These are phyloP conservation scores for Mortierella sp. DNA, from an alignment of 371 early-diverging fungal genomes.

Conservation along the genomic window DNA sequence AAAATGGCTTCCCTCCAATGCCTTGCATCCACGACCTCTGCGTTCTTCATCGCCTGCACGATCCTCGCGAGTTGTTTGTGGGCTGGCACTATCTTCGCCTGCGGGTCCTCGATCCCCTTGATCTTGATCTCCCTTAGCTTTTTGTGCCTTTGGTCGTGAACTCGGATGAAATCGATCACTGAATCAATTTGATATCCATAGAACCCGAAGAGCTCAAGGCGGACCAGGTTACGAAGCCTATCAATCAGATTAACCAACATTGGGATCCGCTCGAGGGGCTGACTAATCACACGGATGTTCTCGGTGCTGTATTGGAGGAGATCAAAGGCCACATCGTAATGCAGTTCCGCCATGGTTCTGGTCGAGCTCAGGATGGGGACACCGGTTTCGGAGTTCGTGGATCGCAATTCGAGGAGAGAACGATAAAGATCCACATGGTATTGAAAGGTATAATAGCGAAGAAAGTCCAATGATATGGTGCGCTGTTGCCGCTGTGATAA, in stretches of 20 bases:
- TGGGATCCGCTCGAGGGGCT: slow-evolving; percentile 22
- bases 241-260: slow-evolving; percentile 16
- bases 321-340: slow-evolving; percentile 17
- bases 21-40: slow-evolving; percentile 48
- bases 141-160: slow-evolving; percentile 32
- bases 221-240: slow-evolving; percentile 25
- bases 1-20: slow-evolving; percentile 43
- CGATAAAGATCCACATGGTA: slow-evolving; percentile 28
- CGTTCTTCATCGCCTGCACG: slow-evolving; percentile 41
- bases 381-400: background rate
- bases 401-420: slow-evolving; percentile 11
- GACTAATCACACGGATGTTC: slow-evolving; percentile 32
- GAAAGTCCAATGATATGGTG: slow-evolving; percentile 29
- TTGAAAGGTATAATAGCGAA: slow-evolving; percentile 38
- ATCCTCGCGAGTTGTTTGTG: slow-evolving; percentile 26
- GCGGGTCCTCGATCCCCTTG: slow-evolving; percentile 30
- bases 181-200: slow-evolving; percentile 29
- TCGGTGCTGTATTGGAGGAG: slow-evolving; percentile 25
- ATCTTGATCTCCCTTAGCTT: slow-evolving; percentile 51
- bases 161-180: slow-evolving; percentile 42
- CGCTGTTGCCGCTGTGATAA: slow-evolving; percentile 7
- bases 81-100: slow-evolving; percentile 1
- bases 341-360: slow-evolving; percentile 17
- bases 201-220: slow-evolving; percentile 43
- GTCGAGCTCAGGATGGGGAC: slow-evolving; percentile 10